A percentile compares a stretch with the other conserved stretches of the same genome.
phyloP scores from a whole-genome alignment of 345 rosid genomes.

The Diplotaxis tenuifolia region DNA sequence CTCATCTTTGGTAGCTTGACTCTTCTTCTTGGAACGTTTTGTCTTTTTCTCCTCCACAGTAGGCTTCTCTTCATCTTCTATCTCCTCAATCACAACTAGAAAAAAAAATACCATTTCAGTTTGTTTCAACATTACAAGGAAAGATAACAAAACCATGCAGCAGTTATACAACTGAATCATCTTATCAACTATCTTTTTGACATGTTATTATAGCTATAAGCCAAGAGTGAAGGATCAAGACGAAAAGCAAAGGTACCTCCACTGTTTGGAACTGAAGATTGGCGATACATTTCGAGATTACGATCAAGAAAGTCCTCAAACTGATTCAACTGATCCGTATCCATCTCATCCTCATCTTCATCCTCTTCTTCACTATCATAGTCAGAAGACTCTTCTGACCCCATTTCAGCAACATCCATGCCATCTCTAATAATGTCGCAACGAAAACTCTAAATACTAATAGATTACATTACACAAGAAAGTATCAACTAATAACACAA shows the following conservation, averaged over 20 bases:
- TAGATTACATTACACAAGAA: not conserved
- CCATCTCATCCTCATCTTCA: constrained; percentile 12
- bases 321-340: constrained; percentile 47
- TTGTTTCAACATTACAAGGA: not conserved
- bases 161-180: not conserved
- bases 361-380: constrained; percentile 60
- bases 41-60: constrained; percentile 39
- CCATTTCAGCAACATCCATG: constrained; percentile 57
- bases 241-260: constrained; percentile 57
- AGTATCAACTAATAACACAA: not conserved
- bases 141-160: not conserved
- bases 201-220: not conserved
- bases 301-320: constrained; percentile 45
- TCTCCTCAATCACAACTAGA: constrained; percentile 94
- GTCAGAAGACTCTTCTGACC: constrained; percentile 52
- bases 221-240: no score
- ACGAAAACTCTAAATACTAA: constrained; percentile 28
- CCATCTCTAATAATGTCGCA: constrained; percentile 56
- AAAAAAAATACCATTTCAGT: not conserved
- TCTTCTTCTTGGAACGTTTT: constrained; percentile 49
- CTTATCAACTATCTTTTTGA: not conserved
- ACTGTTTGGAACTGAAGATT: constrained; percentile 54
- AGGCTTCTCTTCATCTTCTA: constrained; percentile 70
- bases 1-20: constrained; percentile 35
- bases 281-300: constrained; percentile 36